A percentile compares a stretch with the other conserved stretches of the same genome.
These are phyloP conservation scores for Selaginella moellendorffii DNA, from an alignment of 75 land plant species.

Conservation along the genomic window DNA sequence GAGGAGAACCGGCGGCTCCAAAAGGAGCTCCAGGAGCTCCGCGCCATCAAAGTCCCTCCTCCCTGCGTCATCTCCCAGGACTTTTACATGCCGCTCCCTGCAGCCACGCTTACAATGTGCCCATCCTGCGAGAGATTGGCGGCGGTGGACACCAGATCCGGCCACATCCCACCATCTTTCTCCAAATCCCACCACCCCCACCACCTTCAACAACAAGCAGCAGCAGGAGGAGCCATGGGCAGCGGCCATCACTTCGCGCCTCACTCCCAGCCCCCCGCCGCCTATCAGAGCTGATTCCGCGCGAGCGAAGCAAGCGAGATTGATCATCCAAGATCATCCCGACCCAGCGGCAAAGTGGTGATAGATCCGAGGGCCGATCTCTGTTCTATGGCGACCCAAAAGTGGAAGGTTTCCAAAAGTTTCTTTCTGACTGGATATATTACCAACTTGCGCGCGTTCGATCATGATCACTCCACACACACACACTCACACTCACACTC, in stretches of 20 bases:
- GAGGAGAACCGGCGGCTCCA: conserved; percentile 54
- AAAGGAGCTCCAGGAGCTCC: conserved; percentile 55
- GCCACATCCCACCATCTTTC: neutral
- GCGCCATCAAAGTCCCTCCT: conserved; percentile 47
- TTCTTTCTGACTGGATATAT: too few relatives aligned
- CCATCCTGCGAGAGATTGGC: conserved; percentile 50
- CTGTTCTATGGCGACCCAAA: neutral
- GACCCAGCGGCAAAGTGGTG: neutral
- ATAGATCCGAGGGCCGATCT: neutral
- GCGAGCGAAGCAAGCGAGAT: too few relatives aligned
- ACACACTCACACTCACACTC: too few relatives aligned
- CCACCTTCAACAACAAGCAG: too few relatives aligned
- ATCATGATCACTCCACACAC: neutral
- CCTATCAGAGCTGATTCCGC: neutral
- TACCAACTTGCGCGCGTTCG: neutral
- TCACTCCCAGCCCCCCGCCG: neutral
- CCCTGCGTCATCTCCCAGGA: conserved; percentile 39
- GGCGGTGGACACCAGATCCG: conserved; percentile 12
- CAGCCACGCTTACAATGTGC: conserved; percentile 59
- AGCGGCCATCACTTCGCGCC: too few relatives aligned
- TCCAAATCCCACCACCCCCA: neutral
- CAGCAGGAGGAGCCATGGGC: too few relatives aligned
- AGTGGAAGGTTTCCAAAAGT: neutral
- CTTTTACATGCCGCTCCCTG: conserved; percentile 56
- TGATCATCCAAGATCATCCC: too few relatives aligned